Evolutionary conservation across 495 filamentous ascomycete genomes (phyloP), one percentile per base, ranked within the genome.

Genomic region (Penicillium macrosclerotiorum): DNA sequence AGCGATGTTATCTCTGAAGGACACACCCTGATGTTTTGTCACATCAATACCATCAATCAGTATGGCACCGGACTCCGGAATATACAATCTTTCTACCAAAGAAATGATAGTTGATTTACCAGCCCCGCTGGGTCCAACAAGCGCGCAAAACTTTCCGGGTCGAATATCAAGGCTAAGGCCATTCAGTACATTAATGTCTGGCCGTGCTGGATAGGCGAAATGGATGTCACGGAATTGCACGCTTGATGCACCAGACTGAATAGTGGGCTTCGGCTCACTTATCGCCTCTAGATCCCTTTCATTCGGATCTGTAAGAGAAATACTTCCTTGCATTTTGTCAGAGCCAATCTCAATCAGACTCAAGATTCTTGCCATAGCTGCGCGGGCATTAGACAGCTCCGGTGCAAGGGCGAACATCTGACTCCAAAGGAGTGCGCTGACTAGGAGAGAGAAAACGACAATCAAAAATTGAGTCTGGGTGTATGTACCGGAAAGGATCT

Each of bases 391-490:
- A 1, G 80, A 78, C 11, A 86, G 61, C 37, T 84, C 81, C 0
- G 82, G 80, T 0, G 81, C 81, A 1, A 85, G 69, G 4, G 75
- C 75, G 57, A 86, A 86, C 69, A 87, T 80, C 51, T 86, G 82
- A 23, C 81, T 79, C 59, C 78, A 82, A 3, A 78, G 72, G 50
- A 83, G 81, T 0, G 81, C 82, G 32, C 75, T 57, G 26, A 57
- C 54, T 14, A 57, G 49, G 2, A 57, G 54, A 3, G 54, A 57
- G 37, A 82, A 74, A 0, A 84, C 64, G 1, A 85, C 80, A 49
- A 83, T 84, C 49, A 85, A 75, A 62, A 86, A 86, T 42, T 85
- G 73, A 2, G 75, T 70, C 18, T 73, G 74, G 0, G 72, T 73
- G 38, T 84, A 85, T 27, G 69, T 60, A 9, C 82, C 81, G 20